Conservation (phyloP, 2,329 filamentous ascomycete genomes). For the Ustulina deusta region DNA sequence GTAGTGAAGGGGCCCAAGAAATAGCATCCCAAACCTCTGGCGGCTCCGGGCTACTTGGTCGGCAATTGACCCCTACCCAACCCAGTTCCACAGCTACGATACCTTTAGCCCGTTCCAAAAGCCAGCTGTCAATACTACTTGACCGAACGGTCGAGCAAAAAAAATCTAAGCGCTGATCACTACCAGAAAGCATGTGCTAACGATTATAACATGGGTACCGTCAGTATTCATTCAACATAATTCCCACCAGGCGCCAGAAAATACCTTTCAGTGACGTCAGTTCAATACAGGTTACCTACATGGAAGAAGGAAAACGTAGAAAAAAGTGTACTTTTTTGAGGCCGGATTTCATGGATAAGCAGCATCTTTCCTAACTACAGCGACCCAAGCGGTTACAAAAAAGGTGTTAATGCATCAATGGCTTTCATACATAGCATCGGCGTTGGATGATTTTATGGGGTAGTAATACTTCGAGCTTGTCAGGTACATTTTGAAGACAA, state of each 20-base stretch:
- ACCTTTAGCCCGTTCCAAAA: slow-evolving; percentile 69
- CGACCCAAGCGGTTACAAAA: slow-evolving; percentile 16
- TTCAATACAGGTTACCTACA: slow-evolving; percentile 30
- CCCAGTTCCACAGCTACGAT: slow-evolving; percentile 60
- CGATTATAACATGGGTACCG: slow-evolving; percentile 9
- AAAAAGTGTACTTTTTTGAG: slow-evolving; percentile 28
- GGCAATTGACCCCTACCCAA: slow-evolving; percentile 62
- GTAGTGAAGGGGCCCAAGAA: slow-evolving; percentile 31
- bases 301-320: slow-evolving; percentile 32
- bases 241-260: slow-evolving; percentile 15
- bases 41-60: slow-evolving; percentile 53
- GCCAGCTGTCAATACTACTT: slow-evolving; percentile 68
- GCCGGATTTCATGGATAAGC: slow-evolving; percentile 16
- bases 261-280: slow-evolving; percentile 11
- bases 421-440: slow-evolving; percentile 33
- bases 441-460: slow-evolving; percentile 25
- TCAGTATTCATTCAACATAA: slow-evolving; percentile 12
- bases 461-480: slow-evolving; percentile 5
- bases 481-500: slow-evolving; percentile 8
- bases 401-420: slow-evolving; percentile 23
- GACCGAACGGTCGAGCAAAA: slow-evolving; percentile 57
- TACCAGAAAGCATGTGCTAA: slow-evolving; percentile 1
- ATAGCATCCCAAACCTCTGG: slow-evolving; percentile 38
- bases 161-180: slow-evolving; percentile 45
- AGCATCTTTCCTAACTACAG: slow-evolving; percentile 21